Percentiles rank a stretch among this genome's conserved stretches.
These are phyloP conservation scores for Holtermanniella nyarrowii DNA, from an alignment of 768 basidiomycete genomes.

Conservation along the genomic window DNA sequence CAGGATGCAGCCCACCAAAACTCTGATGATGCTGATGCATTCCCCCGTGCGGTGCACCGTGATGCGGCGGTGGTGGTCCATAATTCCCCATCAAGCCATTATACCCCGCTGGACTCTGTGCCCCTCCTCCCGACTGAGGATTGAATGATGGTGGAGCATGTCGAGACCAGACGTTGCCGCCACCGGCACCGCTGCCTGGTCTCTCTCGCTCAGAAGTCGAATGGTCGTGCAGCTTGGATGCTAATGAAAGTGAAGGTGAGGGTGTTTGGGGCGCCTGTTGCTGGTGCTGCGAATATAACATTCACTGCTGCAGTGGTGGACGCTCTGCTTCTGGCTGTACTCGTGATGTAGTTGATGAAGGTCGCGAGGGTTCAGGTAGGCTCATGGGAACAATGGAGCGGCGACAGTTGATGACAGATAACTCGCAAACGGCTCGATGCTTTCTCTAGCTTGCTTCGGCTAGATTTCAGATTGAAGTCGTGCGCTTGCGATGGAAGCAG, in stretches of 20 bases:
- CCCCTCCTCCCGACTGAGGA: slow-evolving; percentile 5
- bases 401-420: too few relatives aligned
- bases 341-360: too few relatives aligned
- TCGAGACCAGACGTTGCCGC: slow-evolving; percentile 1
- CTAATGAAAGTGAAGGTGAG: slow-evolving; percentile 8
- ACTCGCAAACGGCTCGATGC: too few relatives aligned
- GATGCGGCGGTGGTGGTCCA: slow-evolving; percentile 7
- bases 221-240: slow-evolving; percentile 22
- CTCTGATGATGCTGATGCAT: slow-evolving; percentile 19
- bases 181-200: slow-evolving; percentile 4
- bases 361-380: too few relatives aligned
- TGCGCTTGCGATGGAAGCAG: too few relatives aligned
- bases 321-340: not conserved
- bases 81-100: slow-evolving; percentile 9
- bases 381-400: too few relatives aligned
- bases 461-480: too few relatives aligned
- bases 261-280: not conserved
- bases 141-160: not conserved
- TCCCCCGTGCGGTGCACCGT: slow-evolving; percentile 4
- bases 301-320: slow-evolving; percentile 4
- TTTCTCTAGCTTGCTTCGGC: too few relatives aligned
- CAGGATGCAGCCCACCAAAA: slow-evolving; percentile 14
- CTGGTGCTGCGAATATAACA: slow-evolving; percentile 23
- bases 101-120: not conserved
- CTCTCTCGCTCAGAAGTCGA: slow-evolving; percentile 14